Percentiles rank a stretch among this genome's conserved stretches.
Evolutionary conservation across 2,329 filamentous ascomycete species (phyloP).

Genomic region (Sporothrix dimorphospora): DNA sequence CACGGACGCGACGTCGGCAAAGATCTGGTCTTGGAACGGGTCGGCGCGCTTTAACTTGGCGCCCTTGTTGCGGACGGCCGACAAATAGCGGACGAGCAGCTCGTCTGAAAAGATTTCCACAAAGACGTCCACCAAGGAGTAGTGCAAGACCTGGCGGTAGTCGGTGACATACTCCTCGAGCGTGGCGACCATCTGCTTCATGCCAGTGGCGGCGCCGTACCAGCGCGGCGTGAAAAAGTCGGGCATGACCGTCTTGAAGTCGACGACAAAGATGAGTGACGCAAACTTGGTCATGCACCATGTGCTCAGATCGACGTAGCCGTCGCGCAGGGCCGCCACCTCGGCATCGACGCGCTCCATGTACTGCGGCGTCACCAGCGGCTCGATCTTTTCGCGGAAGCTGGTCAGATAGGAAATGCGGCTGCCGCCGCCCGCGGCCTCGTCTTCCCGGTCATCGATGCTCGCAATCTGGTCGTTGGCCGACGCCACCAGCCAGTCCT

Average conservation of each 20-base stretch:
- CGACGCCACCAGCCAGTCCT: slow-evolving; percentile 95
- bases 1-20: slow-evolving; percentile 86
- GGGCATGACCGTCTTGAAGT: slow-evolving; percentile 80
- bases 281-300: slow-evolving; percentile 90
- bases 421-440: slow-evolving; percentile 36
- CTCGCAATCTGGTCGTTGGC: slow-evolving; percentile 99
- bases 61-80: slow-evolving; percentile 82
- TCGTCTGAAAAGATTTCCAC: slow-evolving; percentile 93
- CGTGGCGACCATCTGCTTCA: slow-evolving; percentile 92
- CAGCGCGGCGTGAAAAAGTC: slow-evolving; percentile 91
- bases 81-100: slow-evolving; percentile 83
- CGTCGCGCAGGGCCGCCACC: slow-evolving; percentile 76
- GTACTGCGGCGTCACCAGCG: slow-evolving; percentile 79
- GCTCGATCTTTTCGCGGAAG: slow-evolving; percentile 82
- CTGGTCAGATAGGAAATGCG: slow-evolving; percentile 81
- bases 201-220: slow-evolving; percentile 77
- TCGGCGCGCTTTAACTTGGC: slow-evolving; percentile 86
- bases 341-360: slow-evolving; percentile 74
- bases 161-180: slow-evolving; percentile 94
- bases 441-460: slow-evolving; percentile 87
- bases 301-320: slow-evolving; percentile 92
- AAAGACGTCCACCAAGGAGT: slow-evolving; percentile 86
- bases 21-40: slow-evolving; percentile 89
- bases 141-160: slow-evolving; percentile 81
- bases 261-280: slow-evolving; percentile 82